These are phyloP conservation scores for Fusarium fujikuroi DNA, from an alignment of 2,329 filamentous ascomycete species.

Conservation along the genomic window DNA sequence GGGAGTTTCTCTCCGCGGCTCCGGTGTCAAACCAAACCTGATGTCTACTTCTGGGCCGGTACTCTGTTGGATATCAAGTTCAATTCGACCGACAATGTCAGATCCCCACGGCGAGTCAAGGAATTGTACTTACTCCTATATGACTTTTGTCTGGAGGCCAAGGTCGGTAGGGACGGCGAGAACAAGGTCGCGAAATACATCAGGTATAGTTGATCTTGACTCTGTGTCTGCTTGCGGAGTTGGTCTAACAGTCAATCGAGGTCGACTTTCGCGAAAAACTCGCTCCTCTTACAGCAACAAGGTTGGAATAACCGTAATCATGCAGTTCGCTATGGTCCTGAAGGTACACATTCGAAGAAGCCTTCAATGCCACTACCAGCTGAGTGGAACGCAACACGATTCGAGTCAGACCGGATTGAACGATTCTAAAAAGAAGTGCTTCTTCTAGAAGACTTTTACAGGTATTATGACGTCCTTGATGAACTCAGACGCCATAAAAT, in stretches of 20 bases:
- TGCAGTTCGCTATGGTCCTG: not conserved
- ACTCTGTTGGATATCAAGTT: not conserved
- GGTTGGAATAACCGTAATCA: not conserved
- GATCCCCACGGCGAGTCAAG: not conserved
- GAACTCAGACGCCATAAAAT: not conserved
- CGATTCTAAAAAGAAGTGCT: not conserved
- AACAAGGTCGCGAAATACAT: not conserved
- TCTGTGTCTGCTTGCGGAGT: not conserved
- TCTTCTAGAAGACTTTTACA: not conserved
- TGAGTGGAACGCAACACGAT: not conserved
- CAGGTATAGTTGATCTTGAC: not conserved
- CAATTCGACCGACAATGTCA: not conserved
- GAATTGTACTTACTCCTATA: not conserved
- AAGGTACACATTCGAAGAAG: not conserved
- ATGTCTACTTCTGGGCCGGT: not conserved
- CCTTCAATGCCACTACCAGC: not conserved
- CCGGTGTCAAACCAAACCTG: not conserved
- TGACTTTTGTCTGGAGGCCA: not conserved
- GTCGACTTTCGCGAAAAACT: not conserved
- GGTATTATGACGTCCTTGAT: not conserved
- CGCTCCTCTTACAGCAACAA: not conserved
- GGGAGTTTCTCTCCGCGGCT: not conserved
- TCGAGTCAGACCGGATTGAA: not conserved
- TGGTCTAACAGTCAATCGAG: too few species aligned
- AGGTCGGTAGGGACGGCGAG: accelerated